A percentile compares a stretch with the other conserved stretches of the same genome.
These are phyloP conservation scores for Ceratobasidium sp. DNA, from an alignment of 1,284 basidiomycete species.

Conservation along the genomic window DNA sequence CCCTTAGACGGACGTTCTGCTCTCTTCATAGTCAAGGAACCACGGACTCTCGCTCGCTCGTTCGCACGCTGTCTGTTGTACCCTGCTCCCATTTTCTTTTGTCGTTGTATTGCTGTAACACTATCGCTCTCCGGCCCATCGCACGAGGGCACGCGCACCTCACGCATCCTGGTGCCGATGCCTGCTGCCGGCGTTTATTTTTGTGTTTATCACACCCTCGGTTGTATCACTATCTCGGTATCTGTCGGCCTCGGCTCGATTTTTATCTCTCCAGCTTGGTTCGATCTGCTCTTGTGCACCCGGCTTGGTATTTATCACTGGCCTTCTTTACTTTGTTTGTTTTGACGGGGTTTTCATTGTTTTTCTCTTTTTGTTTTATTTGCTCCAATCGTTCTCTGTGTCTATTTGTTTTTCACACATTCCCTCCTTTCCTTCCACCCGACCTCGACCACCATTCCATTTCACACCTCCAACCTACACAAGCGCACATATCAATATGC, in stretches of 20 bases:
- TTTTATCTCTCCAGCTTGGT: slow-evolving; percentile 26
- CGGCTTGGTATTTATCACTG: slow-evolving; percentile 21
- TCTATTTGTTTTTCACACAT: slow-evolving; percentile 8
- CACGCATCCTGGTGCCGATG: slow-evolving; percentile 23
- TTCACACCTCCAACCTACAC: background rate
- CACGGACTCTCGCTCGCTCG: slow-evolving; percentile 15
- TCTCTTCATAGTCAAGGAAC: slow-evolving; percentile 7
- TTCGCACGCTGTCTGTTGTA: slow-evolving; percentile 27
- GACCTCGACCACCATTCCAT: background rate
- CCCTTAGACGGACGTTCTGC: slow-evolving; percentile 13
- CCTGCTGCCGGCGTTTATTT: slow-evolving; percentile 23
- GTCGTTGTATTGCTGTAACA: slow-evolving; percentile 27
- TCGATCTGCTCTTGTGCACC: slow-evolving; percentile 11
- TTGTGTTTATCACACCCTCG: slow-evolving; percentile 17
- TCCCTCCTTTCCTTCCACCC: background rate
- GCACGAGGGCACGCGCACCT: slow-evolving; percentile 19
- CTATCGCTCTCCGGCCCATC: slow-evolving; percentile 22
- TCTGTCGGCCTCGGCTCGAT: slow-evolving; percentile 11
- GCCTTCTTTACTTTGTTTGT: slow-evolving; percentile 12
- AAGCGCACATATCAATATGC: slow-evolving; percentile 16
- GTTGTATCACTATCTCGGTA: slow-evolving; percentile 33
- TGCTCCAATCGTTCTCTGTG: slow-evolving; percentile 25
- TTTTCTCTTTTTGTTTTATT: slow-evolving; percentile 12
- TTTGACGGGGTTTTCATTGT: slow-evolving; percentile 12
- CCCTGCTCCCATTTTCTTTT: slow-evolving; percentile 9